Evolutionary conservation across 352 stramenopile species (phyloP).

Genomic region (Phytophthora europaea): DNA sequence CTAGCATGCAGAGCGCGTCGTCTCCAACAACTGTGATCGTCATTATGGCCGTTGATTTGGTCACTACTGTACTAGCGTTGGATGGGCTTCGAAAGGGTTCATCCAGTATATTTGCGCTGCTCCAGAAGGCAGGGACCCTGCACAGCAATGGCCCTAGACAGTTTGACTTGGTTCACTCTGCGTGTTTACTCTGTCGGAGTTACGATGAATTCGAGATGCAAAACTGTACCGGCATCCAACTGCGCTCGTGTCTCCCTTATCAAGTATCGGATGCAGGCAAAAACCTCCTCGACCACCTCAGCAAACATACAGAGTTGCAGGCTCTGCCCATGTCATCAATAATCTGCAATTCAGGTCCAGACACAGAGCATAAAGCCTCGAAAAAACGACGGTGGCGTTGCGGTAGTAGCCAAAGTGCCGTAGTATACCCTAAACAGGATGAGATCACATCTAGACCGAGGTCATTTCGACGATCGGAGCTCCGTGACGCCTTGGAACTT

Average conservation of each 20-base stretch:
- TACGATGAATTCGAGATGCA: not conserved
- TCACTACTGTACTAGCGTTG: conserved; percentile 1
- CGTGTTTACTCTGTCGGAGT: not conserved
- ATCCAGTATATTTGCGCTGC: not conserved
- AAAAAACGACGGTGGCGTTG: not conserved
- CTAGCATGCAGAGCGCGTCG: conserved; percentile 24
- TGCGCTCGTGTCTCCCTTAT: conserved; percentile 6
- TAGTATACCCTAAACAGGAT: not conserved
- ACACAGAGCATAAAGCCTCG: not conserved
- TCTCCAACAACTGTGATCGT: conserved; percentile 3
- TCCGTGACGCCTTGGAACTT: conserved; percentile 12
- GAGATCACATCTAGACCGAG: not conserved
- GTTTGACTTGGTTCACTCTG: not conserved
- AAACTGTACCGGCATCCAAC: not conserved
- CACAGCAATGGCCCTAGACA: not conserved
- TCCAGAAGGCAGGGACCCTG: not conserved
- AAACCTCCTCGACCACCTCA: not conserved
- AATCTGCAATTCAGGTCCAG: not conserved
- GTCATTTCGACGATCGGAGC: not conserved
- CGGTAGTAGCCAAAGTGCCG: not conserved
- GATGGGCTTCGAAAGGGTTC: not conserved
- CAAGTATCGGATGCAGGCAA: not conserved
- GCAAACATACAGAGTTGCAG: not conserved
- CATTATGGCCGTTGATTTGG: conserved; percentile 8
- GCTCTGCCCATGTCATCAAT: not conserved